Evolutionary conservation across 2,329 filamentous ascomycete genomes (phyloP).

Genomic region (Colletotrichum melonis): DNA sequence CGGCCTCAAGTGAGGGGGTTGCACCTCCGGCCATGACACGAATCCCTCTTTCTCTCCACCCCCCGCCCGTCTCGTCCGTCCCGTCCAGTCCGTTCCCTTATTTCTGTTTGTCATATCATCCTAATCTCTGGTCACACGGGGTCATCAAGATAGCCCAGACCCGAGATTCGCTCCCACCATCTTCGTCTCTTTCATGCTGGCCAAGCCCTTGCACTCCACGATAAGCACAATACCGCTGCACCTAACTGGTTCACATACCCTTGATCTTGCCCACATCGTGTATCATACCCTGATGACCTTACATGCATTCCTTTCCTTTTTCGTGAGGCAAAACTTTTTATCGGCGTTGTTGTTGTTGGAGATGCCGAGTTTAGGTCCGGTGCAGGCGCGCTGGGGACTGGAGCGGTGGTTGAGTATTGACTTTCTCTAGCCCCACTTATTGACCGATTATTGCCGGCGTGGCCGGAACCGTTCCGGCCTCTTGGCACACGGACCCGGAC

Average conservation of each 20-base stretch:
- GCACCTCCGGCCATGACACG: slow-evolving; percentile 30
- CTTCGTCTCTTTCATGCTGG: not conserved
- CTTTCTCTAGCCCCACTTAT: slow-evolving; percentile 20
- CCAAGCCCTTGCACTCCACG: slow-evolving; percentile 20
- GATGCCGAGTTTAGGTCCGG: not conserved
- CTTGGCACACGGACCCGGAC: slow-evolving; percentile 28
- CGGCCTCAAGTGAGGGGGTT: slow-evolving; percentile 51
- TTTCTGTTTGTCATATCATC: slow-evolving; percentile 38
- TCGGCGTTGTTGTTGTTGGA: not conserved
- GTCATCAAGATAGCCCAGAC: not conserved
- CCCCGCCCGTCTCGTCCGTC: slow-evolving; percentile 13
- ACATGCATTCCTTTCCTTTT: not conserved
- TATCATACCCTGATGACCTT: not conserved
- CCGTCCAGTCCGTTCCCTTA: not conserved
- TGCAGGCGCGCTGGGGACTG: slow-evolving; percentile 12
- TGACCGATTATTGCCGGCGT: slow-evolving; percentile 34
- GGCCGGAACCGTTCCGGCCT: slow-evolving; percentile 37
- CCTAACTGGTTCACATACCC: not conserved
- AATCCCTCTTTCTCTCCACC: slow-evolving; percentile 10
- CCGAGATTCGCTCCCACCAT: not conserved
- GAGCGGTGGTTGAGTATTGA: slow-evolving; percentile 32
- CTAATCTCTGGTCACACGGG: slow-evolving; percentile 34
- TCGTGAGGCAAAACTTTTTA: not conserved
- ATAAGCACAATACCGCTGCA: slow-evolving; percentile 19
- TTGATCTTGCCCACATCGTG: not conserved